phyloP scores from a whole-genome alignment of 2,329 filamentous ascomycete species.

The Didymella lethalis region DNA sequence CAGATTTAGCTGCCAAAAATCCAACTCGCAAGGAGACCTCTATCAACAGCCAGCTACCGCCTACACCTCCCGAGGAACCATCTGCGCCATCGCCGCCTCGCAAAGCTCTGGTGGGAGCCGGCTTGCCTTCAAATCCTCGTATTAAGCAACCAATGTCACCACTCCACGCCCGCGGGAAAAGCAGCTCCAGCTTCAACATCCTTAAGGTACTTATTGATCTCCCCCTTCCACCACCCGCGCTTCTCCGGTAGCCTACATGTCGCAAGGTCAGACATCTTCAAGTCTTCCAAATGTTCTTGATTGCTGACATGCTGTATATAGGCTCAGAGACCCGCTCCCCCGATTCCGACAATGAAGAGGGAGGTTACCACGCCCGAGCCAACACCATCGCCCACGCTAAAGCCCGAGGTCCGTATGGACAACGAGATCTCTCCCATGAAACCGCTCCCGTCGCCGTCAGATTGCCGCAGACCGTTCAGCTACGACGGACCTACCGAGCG shows the following conservation, averaged over 20 bases:
- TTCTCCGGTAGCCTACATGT: conserved; percentile 28
- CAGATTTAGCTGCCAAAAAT: conserved; percentile 13
- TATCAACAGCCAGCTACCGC: conserved; percentile 32
- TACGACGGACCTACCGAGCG: conserved; percentile 31
- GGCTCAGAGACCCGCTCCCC: conserved; percentile 35
- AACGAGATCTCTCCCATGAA: conserved; percentile 35
- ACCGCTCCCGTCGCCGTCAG: conserved; percentile 27
- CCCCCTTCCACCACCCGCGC: conserved; percentile 32
- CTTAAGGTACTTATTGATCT: conserved; percentile 46
- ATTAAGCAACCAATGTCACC: conserved; percentile 31
- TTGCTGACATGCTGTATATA: conserved; percentile 10
- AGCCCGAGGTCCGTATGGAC: conserved; percentile 28
- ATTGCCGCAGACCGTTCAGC: conserved; percentile 36
- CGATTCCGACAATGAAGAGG: conserved; percentile 24
- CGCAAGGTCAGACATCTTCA: conserved; percentile 10
- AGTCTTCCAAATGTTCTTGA: not conserved
- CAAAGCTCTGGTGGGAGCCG: conserved; percentile 35
- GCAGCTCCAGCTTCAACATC: conserved; percentile 49
- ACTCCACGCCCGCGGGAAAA: conserved; percentile 47
- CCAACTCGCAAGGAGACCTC: conserved; percentile 5
- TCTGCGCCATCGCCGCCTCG: conserved; percentile 27
- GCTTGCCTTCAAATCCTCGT: conserved; percentile 44
- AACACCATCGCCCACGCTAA: conserved; percentile 39
- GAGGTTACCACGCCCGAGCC: conserved; percentile 42
- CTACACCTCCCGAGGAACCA: conserved; percentile 41